Percentiles rank a stretch among this genome's conserved stretches.
Conservation (phyloP, 352 stramenopile species). For the Phytopythium chamaehyphon region DNA sequence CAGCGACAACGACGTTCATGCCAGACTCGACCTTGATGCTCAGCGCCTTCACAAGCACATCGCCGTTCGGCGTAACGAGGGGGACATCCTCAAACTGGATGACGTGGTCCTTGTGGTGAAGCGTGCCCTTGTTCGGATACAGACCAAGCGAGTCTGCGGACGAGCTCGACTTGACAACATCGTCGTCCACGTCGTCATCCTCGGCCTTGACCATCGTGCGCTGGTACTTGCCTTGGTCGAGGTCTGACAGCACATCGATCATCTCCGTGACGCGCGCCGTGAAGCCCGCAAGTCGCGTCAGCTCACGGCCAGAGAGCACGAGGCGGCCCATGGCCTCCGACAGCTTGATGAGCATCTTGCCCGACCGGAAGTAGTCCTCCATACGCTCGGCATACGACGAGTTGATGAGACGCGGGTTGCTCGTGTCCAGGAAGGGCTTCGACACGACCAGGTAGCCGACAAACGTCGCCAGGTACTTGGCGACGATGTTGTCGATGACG, state of each 20-base stretch:
- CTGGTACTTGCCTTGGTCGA: constrained; percentile 65
- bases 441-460: constrained; percentile 79
- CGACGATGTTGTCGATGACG: constrained; percentile 82
- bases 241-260: constrained; percentile 66
- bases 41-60: constrained; percentile 83
- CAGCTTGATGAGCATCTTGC: constrained; percentile 86
- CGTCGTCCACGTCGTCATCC: constrained; percentile 24
- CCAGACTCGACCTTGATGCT: constrained; percentile 80
- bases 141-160: constrained; percentile 47
- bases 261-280: constrained; percentile 76
- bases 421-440: constrained; percentile 63
- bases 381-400: constrained; percentile 73
- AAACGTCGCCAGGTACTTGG: constrained; percentile 85
- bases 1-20: constrained; percentile 88
- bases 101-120: constrained; percentile 56
- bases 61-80: constrained; percentile 84
- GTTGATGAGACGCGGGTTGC: constrained; percentile 48
- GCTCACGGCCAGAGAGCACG: constrained; percentile 79
- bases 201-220: constrained; percentile 64
- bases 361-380: constrained; percentile 83
- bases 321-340: constrained; percentile 81
- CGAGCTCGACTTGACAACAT: constrained; percentile 16
- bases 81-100: constrained; percentile 89
- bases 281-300: constrained; percentile 79
- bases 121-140: constrained; percentile 55